Evolutionary conservation across 2,329 filamentous ascomycete genomes (phyloP).

Genomic region (Pseudogymnoascus sp.): DNA sequence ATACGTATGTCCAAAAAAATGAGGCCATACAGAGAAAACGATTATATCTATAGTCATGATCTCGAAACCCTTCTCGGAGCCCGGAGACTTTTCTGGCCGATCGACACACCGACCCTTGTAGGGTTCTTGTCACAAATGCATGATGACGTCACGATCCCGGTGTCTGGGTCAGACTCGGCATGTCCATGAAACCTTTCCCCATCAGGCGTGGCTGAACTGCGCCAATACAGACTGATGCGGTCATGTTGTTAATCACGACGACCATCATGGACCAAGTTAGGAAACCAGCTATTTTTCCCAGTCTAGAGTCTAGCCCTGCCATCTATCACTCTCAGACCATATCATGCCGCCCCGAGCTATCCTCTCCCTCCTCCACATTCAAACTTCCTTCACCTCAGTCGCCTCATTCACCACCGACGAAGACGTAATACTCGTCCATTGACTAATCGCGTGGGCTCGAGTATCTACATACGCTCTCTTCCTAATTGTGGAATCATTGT

Average conservation of each 20-base stretch:
- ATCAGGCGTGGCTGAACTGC: neutral
- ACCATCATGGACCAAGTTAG: constrained; percentile 2
- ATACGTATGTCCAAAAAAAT: neutral
- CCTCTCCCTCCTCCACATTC: neutral
- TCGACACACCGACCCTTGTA: neutral
- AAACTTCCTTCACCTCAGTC: neutral
- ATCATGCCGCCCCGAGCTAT: neutral
- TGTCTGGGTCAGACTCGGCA: neutral
- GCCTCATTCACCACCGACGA: neutral
- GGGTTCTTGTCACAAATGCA: constrained; percentile 1
- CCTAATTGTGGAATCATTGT: neutral
- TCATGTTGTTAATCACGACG: neutral
- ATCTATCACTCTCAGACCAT: neutral
- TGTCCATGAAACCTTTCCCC: neutral
- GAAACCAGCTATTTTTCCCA: constrained; percentile 1
- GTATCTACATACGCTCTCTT: neutral
- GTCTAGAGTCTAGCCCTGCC: constrained; percentile 1
- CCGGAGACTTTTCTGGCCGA: neutral
- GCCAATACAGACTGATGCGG: neutral
- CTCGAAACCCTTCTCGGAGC: neutral
- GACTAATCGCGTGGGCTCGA: neutral
- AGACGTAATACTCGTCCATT: neutral
- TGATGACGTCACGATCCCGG: neutral
- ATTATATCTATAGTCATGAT: neutral
- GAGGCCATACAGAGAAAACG: neutral